phyloP scores from a whole-genome alignment of 495 filamentous ascomycete genomes.

The Penicillium herquei region DNA sequence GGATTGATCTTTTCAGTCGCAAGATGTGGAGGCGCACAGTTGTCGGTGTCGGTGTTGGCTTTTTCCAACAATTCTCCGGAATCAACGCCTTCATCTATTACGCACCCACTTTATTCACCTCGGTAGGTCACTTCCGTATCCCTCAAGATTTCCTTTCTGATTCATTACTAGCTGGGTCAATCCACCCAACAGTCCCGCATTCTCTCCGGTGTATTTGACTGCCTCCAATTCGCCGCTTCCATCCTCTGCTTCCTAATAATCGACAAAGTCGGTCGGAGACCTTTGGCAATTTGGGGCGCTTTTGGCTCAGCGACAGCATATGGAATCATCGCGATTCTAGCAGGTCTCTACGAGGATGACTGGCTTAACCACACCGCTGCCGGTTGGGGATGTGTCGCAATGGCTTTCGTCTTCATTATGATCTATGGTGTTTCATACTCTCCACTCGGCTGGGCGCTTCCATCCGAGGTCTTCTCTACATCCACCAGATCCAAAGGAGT shows the following conservation, averaged over 20 bases:
- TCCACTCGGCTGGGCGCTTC: constrained; percentile 43
- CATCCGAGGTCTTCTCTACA: constrained; percentile 42
- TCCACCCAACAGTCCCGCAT: background rate
- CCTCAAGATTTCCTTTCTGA: constrained; percentile 52
- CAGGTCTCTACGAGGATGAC: constrained; percentile 54
- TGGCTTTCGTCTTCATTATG: constrained; percentile 68
- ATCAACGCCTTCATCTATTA: constrained; percentile 57
- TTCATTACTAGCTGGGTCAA: background rate
- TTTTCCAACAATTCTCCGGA: constrained; percentile 79
- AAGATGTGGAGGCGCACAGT: background rate
- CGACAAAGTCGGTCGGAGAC: constrained; percentile 5
- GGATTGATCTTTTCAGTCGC: constrained; percentile 2
- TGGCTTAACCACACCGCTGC: constrained; percentile 58
- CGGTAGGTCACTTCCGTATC: constrained; percentile 73
- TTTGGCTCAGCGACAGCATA: constrained; percentile 60
- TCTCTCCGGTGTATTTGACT: background rate
- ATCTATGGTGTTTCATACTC: constrained; percentile 58
- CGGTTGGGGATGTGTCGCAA: constrained; percentile 70
- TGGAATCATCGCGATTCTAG: constrained; percentile 66
- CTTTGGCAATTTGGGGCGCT: constrained; percentile 5
- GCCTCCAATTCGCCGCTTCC: background rate
- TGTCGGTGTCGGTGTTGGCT: constrained; percentile 17
- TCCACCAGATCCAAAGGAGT: constrained; percentile 40
- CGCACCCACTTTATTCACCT: constrained; percentile 70
- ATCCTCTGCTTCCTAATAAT: background rate